A percentile compares a stretch with the other conserved stretches of the same genome.
Evolutionary conservation across 257 asterid genomes (phyloP).

Genomic region (Fraxinus quadrangulata): DNA sequence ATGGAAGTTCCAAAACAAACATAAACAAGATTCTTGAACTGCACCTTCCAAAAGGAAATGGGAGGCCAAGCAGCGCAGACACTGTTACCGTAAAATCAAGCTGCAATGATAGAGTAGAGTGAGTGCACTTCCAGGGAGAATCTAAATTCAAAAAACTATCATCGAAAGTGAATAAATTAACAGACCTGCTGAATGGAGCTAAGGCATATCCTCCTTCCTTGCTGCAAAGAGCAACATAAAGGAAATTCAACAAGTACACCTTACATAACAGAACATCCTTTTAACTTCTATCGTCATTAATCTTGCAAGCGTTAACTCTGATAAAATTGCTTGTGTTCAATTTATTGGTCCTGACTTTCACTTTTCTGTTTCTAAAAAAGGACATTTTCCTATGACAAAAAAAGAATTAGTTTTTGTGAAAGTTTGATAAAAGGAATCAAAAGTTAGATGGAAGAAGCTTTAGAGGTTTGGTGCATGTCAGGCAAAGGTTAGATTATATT

Average conservation of each 20-base stretch:
- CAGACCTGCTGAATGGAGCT: slow-evolving; percentile 79
- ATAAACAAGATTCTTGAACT: slow-evolving; percentile 26
- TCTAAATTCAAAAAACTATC: slow-evolving; percentile 13
- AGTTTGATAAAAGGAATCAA: slow-evolving; percentile 24
- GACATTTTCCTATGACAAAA: not conserved
- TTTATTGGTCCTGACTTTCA: not conserved
- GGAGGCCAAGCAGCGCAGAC: slow-evolving; percentile 84
- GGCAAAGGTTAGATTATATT: not conserved
- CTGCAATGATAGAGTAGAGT: slow-evolving; percentile 48
- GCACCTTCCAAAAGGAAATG: slow-evolving; percentile 97
- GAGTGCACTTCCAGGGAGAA: slow-evolving; percentile 30
- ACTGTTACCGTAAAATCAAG: slow-evolving; percentile 91
- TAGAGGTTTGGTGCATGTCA: not conserved
- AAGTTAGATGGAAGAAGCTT: not conserved
- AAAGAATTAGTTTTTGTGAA: not conserved
- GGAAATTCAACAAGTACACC: not conserved
- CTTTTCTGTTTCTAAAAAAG: not conserved
- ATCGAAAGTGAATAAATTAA: slow-evolving; percentile 21
- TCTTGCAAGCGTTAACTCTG: not conserved
- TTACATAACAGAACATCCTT: not conserved
- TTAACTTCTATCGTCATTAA: not conserved
- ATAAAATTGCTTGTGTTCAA: not conserved
- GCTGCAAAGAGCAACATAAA: slow-evolving; percentile 47
- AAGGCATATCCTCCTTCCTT: slow-evolving; percentile 58
- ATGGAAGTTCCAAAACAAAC: not conserved